Evolutionary conservation across 768 basidiomycete species (phyloP), one percentile per base, ranked within the genome.

Genomic region (Auricularia heimuer): DNA sequence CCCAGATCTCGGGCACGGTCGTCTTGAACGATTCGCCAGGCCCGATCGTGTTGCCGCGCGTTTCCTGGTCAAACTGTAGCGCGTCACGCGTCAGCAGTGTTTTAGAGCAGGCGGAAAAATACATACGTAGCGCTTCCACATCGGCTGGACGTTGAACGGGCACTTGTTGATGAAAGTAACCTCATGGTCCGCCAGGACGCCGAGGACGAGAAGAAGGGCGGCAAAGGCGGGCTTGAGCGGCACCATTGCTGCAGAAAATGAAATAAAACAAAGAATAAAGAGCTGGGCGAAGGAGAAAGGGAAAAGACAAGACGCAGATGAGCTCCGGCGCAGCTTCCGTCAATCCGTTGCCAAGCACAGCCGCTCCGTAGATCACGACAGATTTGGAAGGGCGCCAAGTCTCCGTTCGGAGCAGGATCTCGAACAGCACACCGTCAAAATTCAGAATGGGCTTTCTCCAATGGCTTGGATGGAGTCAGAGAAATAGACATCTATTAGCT

Each of bases 121-220:
- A 60, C 56, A 29, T 18, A 60, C 56, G 18, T 33, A 60, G 14
- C 34, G 56, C 56, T 60, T 60, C 56, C 56, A 60, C 56, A 60
- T 60, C 24, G 56, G 56, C 56, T 60, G 56, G 29, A 60, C 29
- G 4, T 60, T 29, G 56, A 60, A 60, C 34, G 56, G 56, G 56
- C 56, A 60, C 56, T 29, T 33, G 56, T 60, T 60, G 33, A 60
- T 35, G 3, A 60, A 60, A 18, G 56, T 60, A 1, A 60, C 34
- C 34, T 60, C 16, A 8, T 60, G 56, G 56, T 60, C 56, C 6
- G 56, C 56, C 24, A 60, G 56, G 4, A 24, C 56, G 56, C 56
- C 56, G 29, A 60, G 24, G 10, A 35, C 56, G 56, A 60, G 24
- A 21, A 60, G 56, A 29, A 60, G 56, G 6, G 56, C 8, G 7